These are phyloP conservation scores for Petunia secreta DNA, from an alignment of 257 asterid genomes.

Conservation along the genomic window DNA sequence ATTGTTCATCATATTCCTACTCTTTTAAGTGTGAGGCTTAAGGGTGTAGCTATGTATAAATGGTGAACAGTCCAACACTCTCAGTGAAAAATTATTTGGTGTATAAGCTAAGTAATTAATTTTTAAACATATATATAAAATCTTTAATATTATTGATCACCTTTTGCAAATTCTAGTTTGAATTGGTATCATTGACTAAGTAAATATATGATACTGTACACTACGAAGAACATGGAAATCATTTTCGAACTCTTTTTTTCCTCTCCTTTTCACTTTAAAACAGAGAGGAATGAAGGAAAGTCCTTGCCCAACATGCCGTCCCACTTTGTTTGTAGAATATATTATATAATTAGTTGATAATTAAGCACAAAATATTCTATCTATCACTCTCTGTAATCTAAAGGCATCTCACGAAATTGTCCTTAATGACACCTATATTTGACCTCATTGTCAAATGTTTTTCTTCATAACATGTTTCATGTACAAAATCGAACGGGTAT, in stretches of 20 bases:
- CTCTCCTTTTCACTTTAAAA: neutral
- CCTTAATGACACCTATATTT: neutral
- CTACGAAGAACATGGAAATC: neutral
- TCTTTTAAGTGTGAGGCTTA: no score
- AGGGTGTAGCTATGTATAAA: no score
- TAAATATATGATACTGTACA: neutral
- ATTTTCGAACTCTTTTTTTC: neutral
- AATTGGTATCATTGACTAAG: neutral
- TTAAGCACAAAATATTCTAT: neutral
- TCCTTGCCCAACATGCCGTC: constrained; percentile 6
- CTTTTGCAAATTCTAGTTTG: no score
- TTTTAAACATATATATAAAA: no score
- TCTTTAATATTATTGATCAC: no score
- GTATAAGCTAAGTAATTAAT: no score
- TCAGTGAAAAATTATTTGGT: no score
- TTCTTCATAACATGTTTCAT: neutral
- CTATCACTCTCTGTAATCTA: constrained; percentile 13
- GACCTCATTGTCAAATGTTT: neutral
- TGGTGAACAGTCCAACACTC: no score
- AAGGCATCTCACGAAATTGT: neutral
- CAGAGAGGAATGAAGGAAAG: neutral
- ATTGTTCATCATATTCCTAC: no score
- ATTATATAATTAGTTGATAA: neutral
- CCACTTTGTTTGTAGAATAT: constrained; percentile 15
- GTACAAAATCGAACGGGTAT: neutral